Evolutionary conservation across 495 filamentous ascomycete species (phyloP).

Genomic region (Aspergillus panamensis): DNA sequence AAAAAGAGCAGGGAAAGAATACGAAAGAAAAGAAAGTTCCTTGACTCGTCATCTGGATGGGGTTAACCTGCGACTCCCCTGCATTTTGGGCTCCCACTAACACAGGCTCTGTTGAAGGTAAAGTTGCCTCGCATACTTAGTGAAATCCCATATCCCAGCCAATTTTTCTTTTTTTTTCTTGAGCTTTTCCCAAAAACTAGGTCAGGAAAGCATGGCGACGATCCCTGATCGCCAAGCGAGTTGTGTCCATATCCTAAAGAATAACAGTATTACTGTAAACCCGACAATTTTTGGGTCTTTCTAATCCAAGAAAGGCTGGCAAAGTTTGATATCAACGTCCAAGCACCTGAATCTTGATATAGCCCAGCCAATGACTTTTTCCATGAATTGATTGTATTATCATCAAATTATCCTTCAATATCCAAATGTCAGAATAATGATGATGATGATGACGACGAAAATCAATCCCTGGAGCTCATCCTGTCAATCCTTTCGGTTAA

Average conservation of each 20-base stretch:
- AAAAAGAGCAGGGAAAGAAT: not conserved
- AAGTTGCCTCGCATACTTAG: not conserved
- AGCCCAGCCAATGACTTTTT: not conserved
- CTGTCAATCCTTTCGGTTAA: no score
- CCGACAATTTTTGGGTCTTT: not conserved
- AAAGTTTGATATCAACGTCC: not conserved
- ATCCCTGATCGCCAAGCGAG: conserved; percentile 37
- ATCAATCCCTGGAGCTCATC: no score
- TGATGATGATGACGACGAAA: no score
- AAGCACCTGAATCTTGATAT: not conserved
- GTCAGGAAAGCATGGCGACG: conserved; percentile 10
- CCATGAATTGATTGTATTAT: not conserved
- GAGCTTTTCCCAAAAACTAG: no score
- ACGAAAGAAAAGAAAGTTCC: not conserved
- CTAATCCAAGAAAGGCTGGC: conserved; percentile 3
- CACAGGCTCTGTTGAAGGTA: not conserved
- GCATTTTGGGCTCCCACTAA: not conserved
- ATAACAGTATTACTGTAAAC: not conserved
- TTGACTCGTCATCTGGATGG: not conserved
- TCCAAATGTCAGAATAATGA: no score
- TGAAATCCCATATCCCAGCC: not conserved
- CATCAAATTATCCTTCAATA: no score
- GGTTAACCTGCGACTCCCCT: not conserved
- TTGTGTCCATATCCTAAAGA: no score
- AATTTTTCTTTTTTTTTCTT: not conserved